These are phyloP conservation scores for Chrysoporthe puriensis DNA, from an alignment of 2,329 filamentous ascomycete genomes.

Conservation along the genomic window DNA sequence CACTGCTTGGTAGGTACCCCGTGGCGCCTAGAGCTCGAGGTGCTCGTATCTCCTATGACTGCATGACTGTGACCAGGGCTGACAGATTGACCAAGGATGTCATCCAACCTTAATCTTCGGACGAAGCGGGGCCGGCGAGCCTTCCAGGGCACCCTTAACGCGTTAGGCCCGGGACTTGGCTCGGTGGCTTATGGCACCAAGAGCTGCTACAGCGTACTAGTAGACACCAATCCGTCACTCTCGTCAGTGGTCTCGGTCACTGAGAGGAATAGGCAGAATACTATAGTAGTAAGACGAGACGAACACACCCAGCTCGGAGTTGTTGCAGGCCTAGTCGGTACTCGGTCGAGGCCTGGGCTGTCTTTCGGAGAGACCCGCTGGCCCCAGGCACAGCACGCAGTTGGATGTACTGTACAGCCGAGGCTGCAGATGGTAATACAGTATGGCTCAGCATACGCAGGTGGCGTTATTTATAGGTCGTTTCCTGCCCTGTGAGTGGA, in stretches of 20 bases:
- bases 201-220: too few species aligned
- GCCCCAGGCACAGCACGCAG: background rate
- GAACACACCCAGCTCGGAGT: too few species aligned
- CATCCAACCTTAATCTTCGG: slow-evolving; percentile 1
- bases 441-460: too few species aligned
- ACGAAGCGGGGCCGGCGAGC: background rate
- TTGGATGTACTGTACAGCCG: background rate
- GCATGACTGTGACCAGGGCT: background rate
- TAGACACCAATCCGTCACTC: background rate
- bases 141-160: background rate
- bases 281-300: too few species aligned
- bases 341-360: background rate
- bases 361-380: background rate
- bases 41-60: background rate
- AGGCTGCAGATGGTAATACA: background rate
- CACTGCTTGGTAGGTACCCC: too few species aligned
- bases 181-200: background rate
- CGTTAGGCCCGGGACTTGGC: background rate
- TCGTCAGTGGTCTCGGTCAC: too few species aligned
- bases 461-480: too few species aligned
- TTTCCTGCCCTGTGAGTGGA: too few species aligned
- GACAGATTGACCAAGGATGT: background rate
- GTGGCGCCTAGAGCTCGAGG: too few species aligned
- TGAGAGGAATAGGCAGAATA: too few species aligned
- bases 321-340: background rate